These are phyloP conservation scores for Aspergillus sparsus DNA, from an alignment of 495 filamentous ascomycete species.

Conservation along the genomic window DNA sequence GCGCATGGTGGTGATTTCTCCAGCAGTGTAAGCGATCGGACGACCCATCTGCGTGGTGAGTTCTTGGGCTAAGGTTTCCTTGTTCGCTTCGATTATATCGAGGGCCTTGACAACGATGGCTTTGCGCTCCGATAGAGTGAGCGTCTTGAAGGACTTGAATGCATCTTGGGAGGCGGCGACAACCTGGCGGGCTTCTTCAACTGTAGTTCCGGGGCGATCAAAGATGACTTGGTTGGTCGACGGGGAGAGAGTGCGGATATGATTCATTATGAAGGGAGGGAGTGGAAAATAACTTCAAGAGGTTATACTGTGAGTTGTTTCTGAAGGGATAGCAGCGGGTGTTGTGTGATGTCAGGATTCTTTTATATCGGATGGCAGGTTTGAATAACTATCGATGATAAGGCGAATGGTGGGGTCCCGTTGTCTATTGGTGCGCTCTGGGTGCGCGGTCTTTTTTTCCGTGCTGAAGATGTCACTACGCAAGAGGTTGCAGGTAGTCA, in stretches of 20 bases:
- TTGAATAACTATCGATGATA: not conserved
- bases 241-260: slow-evolving; percentile 90
- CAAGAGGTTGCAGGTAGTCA: not conserved
- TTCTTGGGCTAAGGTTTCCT: slow-evolving; percentile 78
- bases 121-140: slow-evolving; percentile 67
- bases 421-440: not conserved
- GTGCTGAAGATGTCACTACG: too few species aligned
- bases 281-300: not conserved
- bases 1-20: slow-evolving; percentile 82
- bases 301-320: not conserved
- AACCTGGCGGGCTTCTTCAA: slow-evolving; percentile 66
- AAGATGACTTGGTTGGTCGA: slow-evolving; percentile 79
- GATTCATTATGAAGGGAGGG: slow-evolving; percentile 64
- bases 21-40: slow-evolving; percentile 80
- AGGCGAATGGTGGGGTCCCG: not conserved
- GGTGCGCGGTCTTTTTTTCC: not conserved
- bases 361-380: not conserved
- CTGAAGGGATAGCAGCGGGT: too few species aligned
- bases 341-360: too few species aligned
- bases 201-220: slow-evolving; percentile 71
- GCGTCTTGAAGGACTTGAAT: slow-evolving; percentile 68
- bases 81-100: slow-evolving; percentile 60
- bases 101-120: slow-evolving; percentile 78
- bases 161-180: slow-evolving; percentile 66
- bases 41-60: slow-evolving; percentile 93